Conservation (phyloP, 2,329 filamentous ascomycete species). For the Phialophora macrospora region DNA sequence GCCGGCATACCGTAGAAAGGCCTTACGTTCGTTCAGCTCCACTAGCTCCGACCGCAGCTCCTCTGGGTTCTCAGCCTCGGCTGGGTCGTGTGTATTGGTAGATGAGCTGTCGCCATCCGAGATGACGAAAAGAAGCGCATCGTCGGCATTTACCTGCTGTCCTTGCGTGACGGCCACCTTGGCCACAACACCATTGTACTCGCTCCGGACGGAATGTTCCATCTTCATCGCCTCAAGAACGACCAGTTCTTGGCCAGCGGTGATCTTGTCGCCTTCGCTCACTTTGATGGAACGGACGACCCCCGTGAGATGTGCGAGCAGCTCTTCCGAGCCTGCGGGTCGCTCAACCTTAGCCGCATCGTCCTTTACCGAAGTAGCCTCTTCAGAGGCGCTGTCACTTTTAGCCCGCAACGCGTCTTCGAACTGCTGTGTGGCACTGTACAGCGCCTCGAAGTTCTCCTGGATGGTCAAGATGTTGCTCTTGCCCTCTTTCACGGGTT, state of each 20-base stretch:
- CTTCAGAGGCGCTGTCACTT: conserved; percentile 23
- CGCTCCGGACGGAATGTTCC: conserved; percentile 34
- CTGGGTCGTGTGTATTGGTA: conserved; percentile 26
- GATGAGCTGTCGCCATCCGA: conserved; percentile 30
- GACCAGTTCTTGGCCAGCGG: conserved; percentile 34
- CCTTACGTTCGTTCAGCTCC: conserved; percentile 34
- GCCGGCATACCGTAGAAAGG: conserved; percentile 30
- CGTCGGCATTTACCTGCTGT: conserved; percentile 34
- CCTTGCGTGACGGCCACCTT: conserved; percentile 33
- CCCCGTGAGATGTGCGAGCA: conserved; percentile 30
- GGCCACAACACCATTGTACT: conserved; percentile 29
- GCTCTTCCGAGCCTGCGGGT: conserved; percentile 33
- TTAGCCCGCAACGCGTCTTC: conserved; percentile 29
- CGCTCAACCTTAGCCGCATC: conserved; percentile 30
- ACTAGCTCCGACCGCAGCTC: conserved; percentile 32
- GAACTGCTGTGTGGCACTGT: conserved; percentile 31
- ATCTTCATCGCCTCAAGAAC: conserved; percentile 35
- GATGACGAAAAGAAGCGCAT: conserved; percentile 30
- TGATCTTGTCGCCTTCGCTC: conserved; percentile 33
- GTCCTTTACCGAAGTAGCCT: conserved; percentile 20
- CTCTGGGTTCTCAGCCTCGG: conserved; percentile 30
- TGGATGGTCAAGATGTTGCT: conserved; percentile 35
- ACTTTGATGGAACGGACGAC: conserved; percentile 32
- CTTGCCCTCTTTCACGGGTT: conserved; percentile 28
- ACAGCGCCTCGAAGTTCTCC: conserved; percentile 31